Evolutionary conservation across 139 green algal species (phyloP).

Genomic region (Tetradesmus obliquus): DNA sequence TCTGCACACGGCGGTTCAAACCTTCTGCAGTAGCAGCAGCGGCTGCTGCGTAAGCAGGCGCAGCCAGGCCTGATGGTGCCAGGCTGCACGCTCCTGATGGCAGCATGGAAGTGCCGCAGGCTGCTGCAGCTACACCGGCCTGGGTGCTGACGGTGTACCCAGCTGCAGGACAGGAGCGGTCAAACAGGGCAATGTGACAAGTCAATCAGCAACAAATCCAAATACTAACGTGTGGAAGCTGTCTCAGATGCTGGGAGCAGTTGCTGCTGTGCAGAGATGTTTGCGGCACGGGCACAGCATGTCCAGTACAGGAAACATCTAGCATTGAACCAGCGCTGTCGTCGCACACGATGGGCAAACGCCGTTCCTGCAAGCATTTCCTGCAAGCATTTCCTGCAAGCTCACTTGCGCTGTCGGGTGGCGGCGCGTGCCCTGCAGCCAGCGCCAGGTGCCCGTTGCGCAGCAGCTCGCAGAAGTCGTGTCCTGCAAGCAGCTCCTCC

Average conservation of each 20-base stretch:
- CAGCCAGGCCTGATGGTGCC: not conserved
- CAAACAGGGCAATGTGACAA: not conserved
- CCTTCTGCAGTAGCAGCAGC: not conserved
- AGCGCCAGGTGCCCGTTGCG: slow-evolving; percentile 5
- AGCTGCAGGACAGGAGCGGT: not conserved
- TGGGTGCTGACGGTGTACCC: not conserved
- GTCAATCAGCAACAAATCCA: not conserved
- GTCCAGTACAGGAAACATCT: not conserved
- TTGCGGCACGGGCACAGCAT: not conserved
- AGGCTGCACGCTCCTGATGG: too few relatives aligned
- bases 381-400: too few relatives aligned
- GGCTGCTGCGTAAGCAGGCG: not conserved
- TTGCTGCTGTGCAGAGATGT: not conserved
- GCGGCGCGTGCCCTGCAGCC: not conserved
- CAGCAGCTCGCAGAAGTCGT: slow-evolving; percentile 33
- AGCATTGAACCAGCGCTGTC: too few relatives aligned
- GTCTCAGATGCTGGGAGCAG: not conserved
- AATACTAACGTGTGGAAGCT: not conserved
- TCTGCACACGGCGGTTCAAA: not conserved
- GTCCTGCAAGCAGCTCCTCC: not conserved
- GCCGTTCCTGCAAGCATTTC: too few relatives aligned
- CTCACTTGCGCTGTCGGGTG: not conserved
- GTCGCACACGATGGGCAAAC: too few relatives aligned
- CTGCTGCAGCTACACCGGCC: not conserved
- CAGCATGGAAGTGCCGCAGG: not conserved